Evolutionary conservation across 495 filamentous ascomycete genomes (phyloP), one percentile per base, ranked within the genome.

Genomic region (Rostrohypoxylon terebratum): DNA sequence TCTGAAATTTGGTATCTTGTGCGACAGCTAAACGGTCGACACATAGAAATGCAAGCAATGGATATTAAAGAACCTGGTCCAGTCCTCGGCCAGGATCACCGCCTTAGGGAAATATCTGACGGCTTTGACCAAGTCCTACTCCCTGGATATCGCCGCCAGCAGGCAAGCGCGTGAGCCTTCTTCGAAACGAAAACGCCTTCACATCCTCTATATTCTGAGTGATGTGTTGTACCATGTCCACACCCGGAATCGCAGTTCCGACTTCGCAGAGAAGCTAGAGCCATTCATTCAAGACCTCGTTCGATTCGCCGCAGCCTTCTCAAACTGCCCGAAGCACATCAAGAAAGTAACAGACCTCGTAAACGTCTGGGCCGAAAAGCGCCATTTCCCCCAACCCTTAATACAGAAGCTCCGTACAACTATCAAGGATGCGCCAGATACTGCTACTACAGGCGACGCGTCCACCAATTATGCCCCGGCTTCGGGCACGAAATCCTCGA

Each of bases 41-140:
- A 68, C 73, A 59, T 78, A 97, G 94, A 91, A 87, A 83, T 94
- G 92, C 85, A 97, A 94, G 87, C 83, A 86, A 79, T 97, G 93
- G 93, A 88, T 94, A 65, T 83, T 94, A 75, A 83, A 83, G 64
- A 87, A 93, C 83, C 84, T 93, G 69, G 83, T 89, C 67, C 86
- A 85, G 36, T 96, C 94, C 60, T 78, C 89, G 38, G 85, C 87
- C 63, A 89, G 94, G 69, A 85, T 88, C 60, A 78, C 82, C 40
- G 87, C 90, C 36, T 82, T 94, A 74, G 91, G 88, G 67, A 96
- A 93, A 79, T 97, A 93, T 80, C 80, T 97, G 68, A 83, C 86
- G 50, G 90, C 90, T 16, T 81, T 94, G 63, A 83, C 92, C 44
- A 83, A 83, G 47, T 91, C 90, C 45, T 88, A 90, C 72, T 75